Conservation (phyloP, 805 yeast species). For the Wilhelminamyces savonicus region DNA sequence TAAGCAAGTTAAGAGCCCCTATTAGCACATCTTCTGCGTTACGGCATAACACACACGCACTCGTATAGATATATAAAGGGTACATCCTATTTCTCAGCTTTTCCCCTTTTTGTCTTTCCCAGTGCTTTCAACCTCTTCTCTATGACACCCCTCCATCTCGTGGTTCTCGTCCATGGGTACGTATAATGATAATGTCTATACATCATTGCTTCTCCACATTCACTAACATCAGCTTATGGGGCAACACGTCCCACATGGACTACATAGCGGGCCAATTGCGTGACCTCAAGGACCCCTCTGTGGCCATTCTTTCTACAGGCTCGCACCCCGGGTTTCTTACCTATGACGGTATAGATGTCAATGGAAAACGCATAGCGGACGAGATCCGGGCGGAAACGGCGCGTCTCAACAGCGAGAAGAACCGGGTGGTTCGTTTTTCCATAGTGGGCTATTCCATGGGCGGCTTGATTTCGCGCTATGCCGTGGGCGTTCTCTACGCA, state of each 20-base stretch:
- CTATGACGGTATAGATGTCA: constrained; percentile 34
- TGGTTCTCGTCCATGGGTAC: too few relatives aligned
- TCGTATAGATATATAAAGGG: too few relatives aligned
- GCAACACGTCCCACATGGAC: constrained; percentile 60
- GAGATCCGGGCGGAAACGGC: constrained; percentile 38
- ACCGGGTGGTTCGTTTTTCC: constrained; percentile 28
- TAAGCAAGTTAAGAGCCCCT: too few relatives aligned
- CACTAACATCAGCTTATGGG: too few relatives aligned
- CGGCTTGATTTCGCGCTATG: constrained; percentile 35
- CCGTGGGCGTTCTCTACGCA: constrained; percentile 29
- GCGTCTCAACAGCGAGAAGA: constrained; percentile 22
- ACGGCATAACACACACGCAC: too few relatives aligned
- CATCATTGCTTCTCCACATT: too few relatives aligned
- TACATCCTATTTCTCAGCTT: too few relatives aligned
- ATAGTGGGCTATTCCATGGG: constrained; percentile 39
- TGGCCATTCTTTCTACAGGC: constrained; percentile 40
- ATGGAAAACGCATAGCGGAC: constrained; percentile 27
- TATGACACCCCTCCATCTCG: too few relatives aligned
- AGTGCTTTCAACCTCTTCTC: too few relatives aligned
- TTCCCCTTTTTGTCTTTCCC: too few relatives aligned
- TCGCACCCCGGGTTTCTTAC: constrained; percentile 63
- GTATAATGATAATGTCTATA: too few relatives aligned
- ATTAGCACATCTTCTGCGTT: too few relatives aligned
- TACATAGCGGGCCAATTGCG: constrained; percentile 48
- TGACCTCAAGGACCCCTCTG: constrained; percentile 12